Evolutionary conservation across 2,329 filamentous ascomycete species (phyloP).

Genomic region (Blumeria hordei): DNA sequence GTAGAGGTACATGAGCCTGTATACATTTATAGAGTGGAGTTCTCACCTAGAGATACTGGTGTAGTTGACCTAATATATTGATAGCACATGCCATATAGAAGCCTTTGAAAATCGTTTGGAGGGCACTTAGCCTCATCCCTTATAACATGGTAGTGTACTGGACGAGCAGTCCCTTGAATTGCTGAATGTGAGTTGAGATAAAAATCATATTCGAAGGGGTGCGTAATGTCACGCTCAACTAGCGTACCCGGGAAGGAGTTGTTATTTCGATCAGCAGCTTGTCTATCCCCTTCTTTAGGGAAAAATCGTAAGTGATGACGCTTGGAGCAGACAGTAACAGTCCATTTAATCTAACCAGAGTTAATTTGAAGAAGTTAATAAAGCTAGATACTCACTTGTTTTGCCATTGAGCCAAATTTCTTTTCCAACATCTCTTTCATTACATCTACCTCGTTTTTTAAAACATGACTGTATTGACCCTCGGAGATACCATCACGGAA

Average conservation of each 20-base stretch:
- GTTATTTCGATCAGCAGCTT: constrained; percentile 41
- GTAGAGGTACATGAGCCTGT: neutral
- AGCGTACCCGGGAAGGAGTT: constrained; percentile 74
- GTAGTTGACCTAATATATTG: constrained; percentile 84
- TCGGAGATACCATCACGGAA: constrained; percentile 84
- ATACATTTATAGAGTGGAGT: constrained; percentile 18
- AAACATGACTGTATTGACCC: constrained; percentile 58
- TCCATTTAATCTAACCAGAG: constrained; percentile 30
- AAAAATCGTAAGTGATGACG: constrained; percentile 89
- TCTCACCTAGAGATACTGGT: constrained; percentile 40
- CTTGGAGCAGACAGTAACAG: constrained; percentile 75
- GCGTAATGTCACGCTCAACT: constrained; percentile 73
- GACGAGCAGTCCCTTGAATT: constrained; percentile 82
- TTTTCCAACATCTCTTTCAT: constrained; percentile 37
- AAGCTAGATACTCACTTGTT: constrained; percentile 8
- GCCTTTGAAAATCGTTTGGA: constrained; percentile 49
- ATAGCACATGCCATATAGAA: constrained; percentile 90
- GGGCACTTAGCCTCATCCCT: constrained; percentile 51
- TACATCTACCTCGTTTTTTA: constrained; percentile 50
- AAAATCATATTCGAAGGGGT: constrained; percentile 28
- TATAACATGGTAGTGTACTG: constrained; percentile 79
- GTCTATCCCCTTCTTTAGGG: constrained; percentile 29
- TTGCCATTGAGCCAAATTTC: constrained; percentile 10
- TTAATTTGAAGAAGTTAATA: constrained; percentile 2
- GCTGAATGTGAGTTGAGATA: constrained; percentile 44